A percentile compares a stretch with the other conserved stretches of the same genome.
Conservation (phyloP, 208 protist species). For the Leishmania gerbilli region DNA sequence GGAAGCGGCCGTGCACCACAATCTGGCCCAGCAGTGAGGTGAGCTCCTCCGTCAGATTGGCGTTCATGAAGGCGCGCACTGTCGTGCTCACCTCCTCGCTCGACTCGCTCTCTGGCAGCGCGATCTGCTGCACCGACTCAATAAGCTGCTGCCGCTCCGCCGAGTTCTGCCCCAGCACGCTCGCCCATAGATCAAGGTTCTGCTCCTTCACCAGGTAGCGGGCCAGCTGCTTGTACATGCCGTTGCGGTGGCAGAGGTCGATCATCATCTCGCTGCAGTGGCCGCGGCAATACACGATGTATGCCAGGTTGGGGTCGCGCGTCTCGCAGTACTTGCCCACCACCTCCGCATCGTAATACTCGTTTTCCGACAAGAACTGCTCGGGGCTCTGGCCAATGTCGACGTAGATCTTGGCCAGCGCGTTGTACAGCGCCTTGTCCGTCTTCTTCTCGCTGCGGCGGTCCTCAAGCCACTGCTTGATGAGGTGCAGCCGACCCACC, state of each 20-base stretch:
- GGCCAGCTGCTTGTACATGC: slow-evolving; percentile 97
- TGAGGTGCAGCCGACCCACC: slow-evolving; percentile 95
- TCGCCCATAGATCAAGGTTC: slow-evolving; percentile 97
- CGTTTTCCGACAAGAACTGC: slow-evolving; percentile 97
- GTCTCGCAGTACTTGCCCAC: slow-evolving; percentile 99
- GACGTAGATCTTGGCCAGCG: slow-evolving; percentile 99
- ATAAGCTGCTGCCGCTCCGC: slow-evolving; percentile 91
- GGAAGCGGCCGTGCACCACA: slow-evolving; percentile 98
- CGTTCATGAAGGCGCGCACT: slow-evolving; percentile 99
- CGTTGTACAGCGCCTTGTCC: slow-evolving; percentile 97
- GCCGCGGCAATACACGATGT: slow-evolving; percentile 96
- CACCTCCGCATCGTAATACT: slow-evolving; percentile 96
- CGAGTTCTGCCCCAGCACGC: slow-evolving; percentile 95
- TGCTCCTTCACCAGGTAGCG: slow-evolving; percentile 98
- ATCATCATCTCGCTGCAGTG: slow-evolving; percentile 98
- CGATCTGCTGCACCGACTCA: slow-evolving; percentile 98
- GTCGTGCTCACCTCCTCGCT: slow-evolving; percentile 98
- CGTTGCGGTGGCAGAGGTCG: slow-evolving; percentile 96
- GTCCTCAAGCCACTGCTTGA: slow-evolving; percentile 98
- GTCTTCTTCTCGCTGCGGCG: slow-evolving; percentile 95
- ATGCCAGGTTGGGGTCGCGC: slow-evolving; percentile 98
- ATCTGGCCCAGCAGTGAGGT: slow-evolving; percentile 99
- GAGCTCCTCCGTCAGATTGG: slow-evolving; percentile 98
- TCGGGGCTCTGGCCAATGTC: slow-evolving; percentile 97
- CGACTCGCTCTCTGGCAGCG: slow-evolving; percentile 97